Evolutionary conservation across 352 stramenopile species (phyloP), one percentile per base, ranked within the genome.

Genomic region (Globisporangium paroecandrum): DNA sequence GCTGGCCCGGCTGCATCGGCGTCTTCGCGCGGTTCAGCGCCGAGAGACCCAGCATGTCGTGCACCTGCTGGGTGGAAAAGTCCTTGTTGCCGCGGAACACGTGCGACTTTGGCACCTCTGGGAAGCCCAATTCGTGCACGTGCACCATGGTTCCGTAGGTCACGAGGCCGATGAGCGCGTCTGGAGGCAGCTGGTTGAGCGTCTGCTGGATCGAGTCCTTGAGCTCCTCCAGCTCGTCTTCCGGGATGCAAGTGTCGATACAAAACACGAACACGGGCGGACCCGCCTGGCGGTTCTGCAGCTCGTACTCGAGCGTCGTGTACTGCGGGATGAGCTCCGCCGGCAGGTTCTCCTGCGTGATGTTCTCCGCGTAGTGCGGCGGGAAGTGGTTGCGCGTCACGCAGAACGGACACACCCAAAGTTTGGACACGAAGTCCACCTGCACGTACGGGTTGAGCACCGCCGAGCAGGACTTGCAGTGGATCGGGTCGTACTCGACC

Each of bases 341-440:
- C 3, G 98, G 98, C 29, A 99, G 81, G 78, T 99, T 99, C 22
- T 94, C 95, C 78, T 99, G 97, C 47, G 95, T 98, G 73, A 99
- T 99, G 76, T 98, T 98, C 72, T 99, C 94, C 2, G 93, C 87
- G 60, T 94, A 96, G 69, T 94, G 90, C 65, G 87, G 89, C 27
- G 89, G 98, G 77, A 99, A 99, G 68, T 99, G 97, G 90, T 99
- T 99, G 69, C 98, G 88, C 59, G 87, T 97, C 67, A 99, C 87
- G 80, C 98, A 99, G 78, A 99, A 99, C 22, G 97, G 97, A 77
- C 98, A 99, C 3, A 97, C 97, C 98, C 98, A 99, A 53, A 99
- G 85, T 82, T 99, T 99, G 63, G 91, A 98, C 20, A 98, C 85
- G 74, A 98, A 99, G 78, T 99, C 98, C 32, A 99, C 91, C 71